Evolutionary conservation across 768 basidiomycete genomes (phyloP), one percentile per base, ranked within the genome.

Genomic region (Galerina marginata): DNA sequence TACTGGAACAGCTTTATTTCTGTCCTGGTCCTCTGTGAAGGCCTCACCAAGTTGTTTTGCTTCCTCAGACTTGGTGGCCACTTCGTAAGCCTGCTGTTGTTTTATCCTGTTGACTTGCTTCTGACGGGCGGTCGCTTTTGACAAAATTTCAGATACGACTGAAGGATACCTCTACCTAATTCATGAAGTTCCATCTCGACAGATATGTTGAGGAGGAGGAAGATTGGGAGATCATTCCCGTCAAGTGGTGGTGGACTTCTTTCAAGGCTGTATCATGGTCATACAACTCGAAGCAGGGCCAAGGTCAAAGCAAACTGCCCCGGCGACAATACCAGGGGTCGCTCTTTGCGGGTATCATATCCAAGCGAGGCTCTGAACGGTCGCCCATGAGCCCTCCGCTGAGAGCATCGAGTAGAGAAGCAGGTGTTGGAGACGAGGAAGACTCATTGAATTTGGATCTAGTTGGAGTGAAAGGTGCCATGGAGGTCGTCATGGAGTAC

Each of bases 181-280:
- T 71, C 54, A 76, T 77, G 75, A 67, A 65, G 64, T 58, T 67
- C 56, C 66, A 58, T 60, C 50, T 54, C 52, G 62, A 58, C 50
- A 53, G 60, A 47, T 58, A 71, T 52, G 68, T 62, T 52, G 64
- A 65, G 53, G 73, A 69, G 63, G 77, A 77, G 59, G 71, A 75
- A 49, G 78, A 73, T 59, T 79, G 81, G 79, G 74, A 79, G 66
- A 70, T 76, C 62, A 66, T 81, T 52, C 61, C 72, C 9, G 49
- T 62, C 53, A 68, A 78, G 62, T 76, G 78, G 78, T 80, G 80
- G 80, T 71, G 69, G 59, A 81, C 76, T 37, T 67, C 75, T 51
- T 79, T 74, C 64, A 68, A 63, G 58, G 67, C 72, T 16, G 75
- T 79, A 29, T 77, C 77, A 15, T 82, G 81, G 82, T 67, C 76